These are phyloP conservation scores for Bonnemaisonia californica DNA, from an alignment of 31 red algal genomes.

Conservation along the genomic window DNA sequence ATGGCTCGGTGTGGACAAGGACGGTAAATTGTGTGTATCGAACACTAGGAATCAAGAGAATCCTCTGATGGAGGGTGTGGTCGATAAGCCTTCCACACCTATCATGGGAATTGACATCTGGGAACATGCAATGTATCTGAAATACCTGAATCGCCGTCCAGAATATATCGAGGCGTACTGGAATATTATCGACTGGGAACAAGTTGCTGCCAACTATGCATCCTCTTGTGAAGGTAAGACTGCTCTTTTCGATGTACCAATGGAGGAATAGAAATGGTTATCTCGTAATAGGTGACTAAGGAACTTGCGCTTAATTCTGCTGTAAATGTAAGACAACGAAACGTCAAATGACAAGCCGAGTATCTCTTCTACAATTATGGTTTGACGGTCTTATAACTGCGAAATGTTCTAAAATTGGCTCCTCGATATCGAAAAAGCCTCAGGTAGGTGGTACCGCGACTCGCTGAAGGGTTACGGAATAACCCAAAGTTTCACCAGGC, in stretches of 20 bases:
- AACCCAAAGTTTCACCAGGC: constrained; percentile 80
- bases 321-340: not conserved
- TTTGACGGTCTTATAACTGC: too few relatives aligned
- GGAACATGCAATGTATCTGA: constrained; percentile 89
- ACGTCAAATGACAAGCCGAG: too few relatives aligned
- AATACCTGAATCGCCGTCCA: constrained; percentile 80
- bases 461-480: constrained; percentile 76
- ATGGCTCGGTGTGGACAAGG: constrained; percentile 73
- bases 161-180: constrained; percentile 89
- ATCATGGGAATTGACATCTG: constrained; percentile 85
- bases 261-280: constrained; percentile 24
- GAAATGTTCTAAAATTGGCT: not conserved
- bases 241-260: constrained; percentile 42
- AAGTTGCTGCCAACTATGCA: constrained; percentile 78
- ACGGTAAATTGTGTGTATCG: constrained; percentile 70
- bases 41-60: constrained; percentile 88
- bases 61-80: constrained; percentile 85
- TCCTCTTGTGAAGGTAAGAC: constrained; percentile 33
- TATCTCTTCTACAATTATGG: too few relatives aligned
- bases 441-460: constrained; percentile 90
- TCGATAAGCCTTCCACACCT: constrained; percentile 58
- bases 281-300: not conserved
- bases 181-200: constrained; percentile 89
- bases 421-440: too few relatives aligned
- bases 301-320: not conserved